Base-by-base conservation (phyloP, 192 early-diverging fungal species). In the Ambispora gerdemannii region DNA sequence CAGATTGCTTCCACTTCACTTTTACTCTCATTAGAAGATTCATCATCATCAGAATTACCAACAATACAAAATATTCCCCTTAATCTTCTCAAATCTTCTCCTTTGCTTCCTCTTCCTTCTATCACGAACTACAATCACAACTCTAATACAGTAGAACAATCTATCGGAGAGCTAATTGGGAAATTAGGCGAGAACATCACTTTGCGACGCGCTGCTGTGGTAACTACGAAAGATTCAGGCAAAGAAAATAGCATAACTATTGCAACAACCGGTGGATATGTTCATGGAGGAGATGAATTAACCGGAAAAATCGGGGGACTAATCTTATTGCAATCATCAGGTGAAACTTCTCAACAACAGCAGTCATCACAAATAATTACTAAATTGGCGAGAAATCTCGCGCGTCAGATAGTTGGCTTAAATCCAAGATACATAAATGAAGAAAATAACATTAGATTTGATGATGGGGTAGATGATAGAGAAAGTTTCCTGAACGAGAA, bases 131-230 rank as follows among this genome's bases (percentile, higher is more conserved):
- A 61, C 22, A 68, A 67, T 49, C 15, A 56, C 22, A 24, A 28
- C 10, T 20, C 68, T 27, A 72, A 63, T 19, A 84, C 88, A 6
- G 82, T 90, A 53, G 77, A 83, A 55, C 86, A 91, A 58, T 76
- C 82, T 3, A 85, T 94, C 64, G 82, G 86, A 0, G 88, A 91
- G 71, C 78, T 83, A 15, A 91, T 97, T 74, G 93, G 90, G 20
- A 92, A 91, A 67, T 77, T 95, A 43, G 93, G 93, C 11, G 95
- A 97, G 72, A 97, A 97, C 59, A 91, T 96, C 59, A 82, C 83
- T 20, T 74, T 97, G 49, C 90, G 94, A 32, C 84, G 91, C 7
- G 89, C 82, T 10, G 76, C 83, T 3, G 71, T 85, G 17, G 80
- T 83, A 10, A 61, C 65, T 25, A 49, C 73, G 43, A 52, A 67